Conservation (phyloP, 2,329 filamentous ascomycete genomes). For the Orbilia ellipsospora region DNA sequence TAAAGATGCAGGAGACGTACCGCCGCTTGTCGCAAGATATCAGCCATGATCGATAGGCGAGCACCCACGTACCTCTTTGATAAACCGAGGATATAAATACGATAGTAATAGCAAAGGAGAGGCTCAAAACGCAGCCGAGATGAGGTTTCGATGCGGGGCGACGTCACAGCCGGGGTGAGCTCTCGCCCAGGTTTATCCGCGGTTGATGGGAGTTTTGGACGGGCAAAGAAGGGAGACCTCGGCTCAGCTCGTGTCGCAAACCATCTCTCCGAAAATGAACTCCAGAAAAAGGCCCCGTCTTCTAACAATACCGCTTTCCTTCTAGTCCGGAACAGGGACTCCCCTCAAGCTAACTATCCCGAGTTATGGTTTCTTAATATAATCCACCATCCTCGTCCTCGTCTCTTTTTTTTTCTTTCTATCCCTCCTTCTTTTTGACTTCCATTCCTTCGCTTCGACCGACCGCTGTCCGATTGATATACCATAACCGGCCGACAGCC, state of each 20-base stretch:
- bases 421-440: not conserved
- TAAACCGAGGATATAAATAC: not conserved
- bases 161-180: constrained; percentile 31
- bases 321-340: no score
- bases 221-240: constrained; percentile 15
- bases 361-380: constrained; percentile 29
- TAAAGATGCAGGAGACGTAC: constrained; percentile 16
- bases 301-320: no score
- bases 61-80: not conserved
- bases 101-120: not conserved
- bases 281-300: constrained; percentile 4
- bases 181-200: constrained; percentile 33
- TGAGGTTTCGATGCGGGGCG: constrained; percentile 27
- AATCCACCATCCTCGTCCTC: not conserved
- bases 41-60: not conserved
- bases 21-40: constrained; percentile 22
- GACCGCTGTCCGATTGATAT: not conserved
- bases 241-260: constrained; percentile 28
- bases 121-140: not conserved
- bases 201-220: constrained; percentile 15
- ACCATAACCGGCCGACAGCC: constrained; percentile 25
- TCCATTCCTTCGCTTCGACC: not conserved
- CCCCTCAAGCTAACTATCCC: constrained; percentile 3
- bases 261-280: constrained; percentile 31
- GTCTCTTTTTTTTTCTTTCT: constrained; percentile 14